Evolutionary conservation across 2,329 filamentous ascomycete species (phyloP).

Genomic region (Penicillium sp.): DNA sequence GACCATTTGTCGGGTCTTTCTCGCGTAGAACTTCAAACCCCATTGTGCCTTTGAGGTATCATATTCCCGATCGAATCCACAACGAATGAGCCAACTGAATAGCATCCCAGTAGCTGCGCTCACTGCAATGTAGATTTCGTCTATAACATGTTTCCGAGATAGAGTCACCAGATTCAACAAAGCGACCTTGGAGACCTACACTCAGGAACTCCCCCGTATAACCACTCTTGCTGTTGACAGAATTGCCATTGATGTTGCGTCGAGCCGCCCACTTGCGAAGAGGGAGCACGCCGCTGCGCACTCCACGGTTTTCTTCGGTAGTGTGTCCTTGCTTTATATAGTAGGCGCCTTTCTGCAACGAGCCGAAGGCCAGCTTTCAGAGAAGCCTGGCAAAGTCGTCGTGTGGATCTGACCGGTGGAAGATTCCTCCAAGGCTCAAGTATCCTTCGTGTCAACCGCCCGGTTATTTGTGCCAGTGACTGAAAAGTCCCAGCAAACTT

Average conservation of each 20-base stretch:
- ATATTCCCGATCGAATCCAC: slow-evolving; percentile 14
- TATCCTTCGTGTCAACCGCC: too few relatives aligned
- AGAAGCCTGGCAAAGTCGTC: too few relatives aligned
- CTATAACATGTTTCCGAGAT: too few relatives aligned
- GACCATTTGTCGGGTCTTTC: too few relatives aligned
- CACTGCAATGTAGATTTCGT: too few relatives aligned
- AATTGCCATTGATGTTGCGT: neutral
- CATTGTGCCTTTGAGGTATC: too few relatives aligned
- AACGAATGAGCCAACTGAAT: neutral
- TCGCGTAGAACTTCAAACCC: too few relatives aligned
- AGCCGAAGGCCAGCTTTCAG: neutral
- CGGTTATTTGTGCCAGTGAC: too few relatives aligned
- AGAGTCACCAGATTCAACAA: neutral
- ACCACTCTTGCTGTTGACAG: neutral
- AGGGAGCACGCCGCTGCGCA: neutral
- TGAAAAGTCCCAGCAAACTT: too few relatives aligned
- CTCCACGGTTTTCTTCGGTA: neutral
- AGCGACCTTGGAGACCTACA: neutral
- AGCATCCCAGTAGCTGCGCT: too few relatives aligned
- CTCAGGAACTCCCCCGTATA: neutral
- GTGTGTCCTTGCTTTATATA: neutral
- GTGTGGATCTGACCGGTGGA: too few relatives aligned
- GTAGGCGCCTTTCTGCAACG: neutral
- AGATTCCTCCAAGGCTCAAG: too few relatives aligned
- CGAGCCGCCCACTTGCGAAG: neutral